phyloP scores from a whole-genome alignment of 805 yeast genomes.

The Yamadazyma philogaea region DNA sequence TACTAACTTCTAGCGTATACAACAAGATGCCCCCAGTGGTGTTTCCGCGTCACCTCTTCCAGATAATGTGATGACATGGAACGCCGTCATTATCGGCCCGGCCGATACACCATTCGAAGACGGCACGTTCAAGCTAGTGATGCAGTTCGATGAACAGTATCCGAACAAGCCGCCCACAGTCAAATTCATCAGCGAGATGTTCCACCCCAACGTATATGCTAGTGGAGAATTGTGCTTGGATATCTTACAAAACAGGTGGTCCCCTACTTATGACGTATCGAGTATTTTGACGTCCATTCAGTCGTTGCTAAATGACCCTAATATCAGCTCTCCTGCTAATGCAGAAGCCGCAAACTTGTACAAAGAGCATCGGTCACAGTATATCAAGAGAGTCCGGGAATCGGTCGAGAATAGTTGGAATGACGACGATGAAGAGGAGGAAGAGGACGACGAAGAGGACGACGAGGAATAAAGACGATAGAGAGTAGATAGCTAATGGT shows the following conservation, averaged over 20 bases:
- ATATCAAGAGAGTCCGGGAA: constrained; percentile 85
- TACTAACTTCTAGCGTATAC: constrained; percentile 65
- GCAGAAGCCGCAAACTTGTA: constrained; percentile 96
- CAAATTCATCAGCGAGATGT: constrained; percentile 88
- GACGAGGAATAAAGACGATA: constrained; percentile 6
- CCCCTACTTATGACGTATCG: constrained; percentile 97
- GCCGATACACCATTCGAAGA: constrained; percentile 97
- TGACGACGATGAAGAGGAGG: constrained; percentile 66
- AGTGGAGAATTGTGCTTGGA: constrained; percentile 94
- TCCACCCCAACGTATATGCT: constrained; percentile 96
- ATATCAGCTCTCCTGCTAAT: constrained; percentile 94
- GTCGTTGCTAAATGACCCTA: constrained; percentile 90
- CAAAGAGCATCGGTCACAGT: constrained; percentile 92
- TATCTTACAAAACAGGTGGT: constrained; percentile 95
- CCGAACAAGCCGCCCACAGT: constrained; percentile 97
- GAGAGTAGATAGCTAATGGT: not conserved
- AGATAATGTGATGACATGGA: constrained; percentile 95
- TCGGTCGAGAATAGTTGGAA: constrained; percentile 95
- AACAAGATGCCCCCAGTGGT: constrained; percentile 97
- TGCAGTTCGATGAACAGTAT: constrained; percentile 94
- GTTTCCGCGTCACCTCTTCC: constrained; percentile 96
- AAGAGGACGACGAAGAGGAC: constrained; percentile 30
- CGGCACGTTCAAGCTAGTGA: constrained; percentile 83
- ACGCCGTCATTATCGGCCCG: constrained; percentile 97
- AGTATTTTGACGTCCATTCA: constrained; percentile 92